Base-by-base conservation (phyloP, 192 early-diverging fungal genomes). In the Umbelopsis isabellina region DNA sequence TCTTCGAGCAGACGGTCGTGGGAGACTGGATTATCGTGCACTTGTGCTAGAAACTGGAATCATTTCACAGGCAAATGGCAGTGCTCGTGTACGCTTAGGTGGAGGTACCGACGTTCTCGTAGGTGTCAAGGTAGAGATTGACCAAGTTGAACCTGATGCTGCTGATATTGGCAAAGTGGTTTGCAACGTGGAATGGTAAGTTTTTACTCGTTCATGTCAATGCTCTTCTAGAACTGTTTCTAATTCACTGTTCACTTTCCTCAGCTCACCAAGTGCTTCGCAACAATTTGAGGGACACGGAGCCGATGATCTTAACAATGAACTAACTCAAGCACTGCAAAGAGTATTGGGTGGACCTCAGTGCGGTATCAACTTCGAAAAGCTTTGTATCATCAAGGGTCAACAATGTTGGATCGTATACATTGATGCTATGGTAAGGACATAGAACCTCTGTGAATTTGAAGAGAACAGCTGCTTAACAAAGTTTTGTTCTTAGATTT, bases 51-150 rank as follows among this genome's bases (percentile, higher is more conserved):
- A 94, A 76, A 92, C 91, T 1, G 94, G 93, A 27, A 80, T 95
- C 65, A 90, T 98, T 25, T 87, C 92, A 20, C 97, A 99, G 74
- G 92, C 96, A 16, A 92, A 87, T 73, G 97, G 97, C 7, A 92
- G 91, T 77, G 92, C 92, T 51, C 93, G 95, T 20, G 88, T 91
- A 47, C 87, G 91, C 23, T 76, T 94, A 47, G 91, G 89, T 4
- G 87, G 88, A 37, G 95, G 93, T 12, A 95, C 95, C 0, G 94
- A 96, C 65, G 89, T 98, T 1, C 84, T 99, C 11, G 96, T 98
- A 23, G 96, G 97, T 18, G 87, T 99, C 71, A 99, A 98, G 76
- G 94, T 93, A 12, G 94, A 96, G 70, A 90, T 98, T 64, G 93
- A 91, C 16, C 82, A 84, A 47, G 87, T 85, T 67, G 80, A 85